These are phyloP conservation scores for Hordeum pubiflorum DNA, from an alignment of 202 grass and related monocot species.

Conservation along the genomic window DNA sequence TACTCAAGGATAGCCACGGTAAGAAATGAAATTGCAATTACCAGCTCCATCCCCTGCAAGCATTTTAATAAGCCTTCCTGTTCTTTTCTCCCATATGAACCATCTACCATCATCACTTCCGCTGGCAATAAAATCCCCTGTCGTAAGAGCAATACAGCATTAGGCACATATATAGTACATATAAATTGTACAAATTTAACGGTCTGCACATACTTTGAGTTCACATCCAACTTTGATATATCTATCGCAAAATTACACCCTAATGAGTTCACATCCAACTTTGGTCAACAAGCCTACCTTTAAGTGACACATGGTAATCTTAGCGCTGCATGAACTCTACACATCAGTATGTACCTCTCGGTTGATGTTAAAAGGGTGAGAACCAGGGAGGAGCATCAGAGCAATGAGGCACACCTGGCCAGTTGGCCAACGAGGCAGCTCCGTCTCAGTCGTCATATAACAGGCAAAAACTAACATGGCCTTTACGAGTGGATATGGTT, in stretches of 20 bases:
- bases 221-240: background rate
- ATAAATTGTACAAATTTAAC: background rate
- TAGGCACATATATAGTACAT: background rate
- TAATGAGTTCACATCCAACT: background rate
- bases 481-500: background rate
- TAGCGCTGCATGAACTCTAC: background rate
- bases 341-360: background rate
- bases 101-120: conserved; percentile 98
- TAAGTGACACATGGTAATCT: background rate
- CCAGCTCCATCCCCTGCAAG: conserved; percentile 83
- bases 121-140: conserved; percentile 91
- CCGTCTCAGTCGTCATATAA: background rate
- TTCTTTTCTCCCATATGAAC: conserved; percentile 99
- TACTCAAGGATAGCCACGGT: conserved; percentile 11
- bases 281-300: background rate
- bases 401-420: background rate
- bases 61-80: conserved; percentile 95
- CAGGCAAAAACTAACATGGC: background rate
- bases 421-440: background rate
- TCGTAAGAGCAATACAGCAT: conserved; percentile 1
- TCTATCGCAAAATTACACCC: background rate
- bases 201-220: background rate
- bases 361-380: background rate
- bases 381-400: background rate
- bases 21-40: conserved; percentile 36